Evolutionary conservation across 1,284 basidiomycete species (phyloP).

Genomic region (Irpex lacteus): DNA sequence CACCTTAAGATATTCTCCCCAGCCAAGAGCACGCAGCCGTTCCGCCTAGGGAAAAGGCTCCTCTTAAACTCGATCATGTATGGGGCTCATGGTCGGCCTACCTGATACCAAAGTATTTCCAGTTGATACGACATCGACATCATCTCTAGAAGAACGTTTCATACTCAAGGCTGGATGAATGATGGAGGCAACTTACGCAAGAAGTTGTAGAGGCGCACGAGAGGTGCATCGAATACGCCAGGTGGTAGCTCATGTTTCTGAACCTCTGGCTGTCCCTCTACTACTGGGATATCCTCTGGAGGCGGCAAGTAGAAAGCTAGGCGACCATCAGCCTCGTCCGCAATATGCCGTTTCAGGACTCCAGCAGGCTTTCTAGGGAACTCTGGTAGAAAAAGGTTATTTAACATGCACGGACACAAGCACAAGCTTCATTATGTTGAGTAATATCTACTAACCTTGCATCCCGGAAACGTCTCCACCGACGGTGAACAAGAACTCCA

Average conservation of each 20-base stretch:
- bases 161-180: background rate
- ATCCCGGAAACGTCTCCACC: conserved; percentile 69
- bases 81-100: conserved; percentile 24
- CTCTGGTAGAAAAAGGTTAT: conserved; percentile 37
- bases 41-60: conserved; percentile 46
- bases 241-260: conserved; percentile 54
- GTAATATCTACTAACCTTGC: conserved; percentile 45
- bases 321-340: conserved; percentile 67
- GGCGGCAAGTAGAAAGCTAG: conserved; percentile 58
- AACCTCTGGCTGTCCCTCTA: conserved; percentile 33
- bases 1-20: conserved; percentile 68
- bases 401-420: background rate
- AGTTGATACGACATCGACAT: conserved; percentile 84
- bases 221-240: conserved; percentile 68
- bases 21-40: conserved; percentile 73
- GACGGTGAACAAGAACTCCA: conserved; percentile 75
- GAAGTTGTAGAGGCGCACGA: conserved; percentile 77
- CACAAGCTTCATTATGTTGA: background rate
- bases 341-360: conserved; percentile 64
- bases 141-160: conserved; percentile 51
- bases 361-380: conserved; percentile 67
- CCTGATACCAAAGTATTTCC: conserved; percentile 80
- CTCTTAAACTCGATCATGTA: background rate
- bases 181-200: conserved; percentile 53
- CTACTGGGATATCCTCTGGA: conserved; percentile 40